A percentile compares a stretch with the other conserved stretches of the same genome.
phyloP scores from a whole-genome alignment of 345 rosid species.

The Populus euphratica region DNA sequence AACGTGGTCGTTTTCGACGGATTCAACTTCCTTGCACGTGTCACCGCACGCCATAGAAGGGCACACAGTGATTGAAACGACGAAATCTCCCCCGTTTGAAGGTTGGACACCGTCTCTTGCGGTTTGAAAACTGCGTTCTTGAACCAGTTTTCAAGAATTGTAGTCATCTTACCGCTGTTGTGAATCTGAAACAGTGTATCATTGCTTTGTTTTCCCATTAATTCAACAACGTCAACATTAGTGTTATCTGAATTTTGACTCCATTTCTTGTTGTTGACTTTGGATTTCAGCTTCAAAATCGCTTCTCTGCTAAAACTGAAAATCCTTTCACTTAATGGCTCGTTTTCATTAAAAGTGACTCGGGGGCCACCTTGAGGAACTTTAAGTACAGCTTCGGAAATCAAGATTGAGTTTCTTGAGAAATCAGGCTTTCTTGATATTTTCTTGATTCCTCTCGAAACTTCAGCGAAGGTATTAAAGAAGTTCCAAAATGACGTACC shows the following conservation, averaged over 20 bases:
- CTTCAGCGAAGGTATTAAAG: constrained; percentile 77
- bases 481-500: constrained; percentile 96
- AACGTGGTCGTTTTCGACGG: constrained; percentile 60
- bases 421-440: constrained; percentile 56
- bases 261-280: constrained; percentile 39
- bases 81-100: constrained; percentile 52
- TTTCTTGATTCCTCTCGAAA: constrained; percentile 45
- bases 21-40: constrained; percentile 74
- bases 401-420: constrained; percentile 52
- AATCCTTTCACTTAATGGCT: constrained; percentile 69
- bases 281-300: constrained; percentile 60
- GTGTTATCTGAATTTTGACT: constrained; percentile 17
- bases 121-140: constrained; percentile 31
- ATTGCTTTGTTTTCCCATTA: constrained; percentile 63
- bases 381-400: constrained; percentile 60
- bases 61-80: constrained; percentile 82
- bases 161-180: constrained; percentile 32
- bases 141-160: constrained; percentile 38
- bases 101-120: constrained; percentile 18
- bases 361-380: constrained; percentile 71
- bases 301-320: constrained; percentile 74
- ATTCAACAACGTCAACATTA: constrained; percentile 42
- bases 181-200: constrained; percentile 31
- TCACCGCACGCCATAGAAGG: constrained; percentile 76
- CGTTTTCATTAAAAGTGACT: constrained; percentile 66